Evolutionary conservation across 441 rosid genomes (phyloP).

Genomic region (Euphorbia celastroides): DNA sequence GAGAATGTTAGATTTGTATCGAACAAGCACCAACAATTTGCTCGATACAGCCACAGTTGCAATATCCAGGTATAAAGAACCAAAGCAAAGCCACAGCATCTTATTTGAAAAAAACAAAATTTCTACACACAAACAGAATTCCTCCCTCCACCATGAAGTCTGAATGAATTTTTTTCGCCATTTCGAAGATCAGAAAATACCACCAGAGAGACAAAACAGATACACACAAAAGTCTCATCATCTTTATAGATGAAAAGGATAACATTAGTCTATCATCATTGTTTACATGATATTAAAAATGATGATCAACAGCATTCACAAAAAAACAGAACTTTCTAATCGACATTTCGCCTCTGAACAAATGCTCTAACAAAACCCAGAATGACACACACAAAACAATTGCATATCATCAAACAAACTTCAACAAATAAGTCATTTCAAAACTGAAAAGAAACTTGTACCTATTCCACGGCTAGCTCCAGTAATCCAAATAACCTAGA

Average conservation of each 20-base stretch:
- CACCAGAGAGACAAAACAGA: background rate
- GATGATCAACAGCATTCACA: background rate
- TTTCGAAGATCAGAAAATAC: no score
- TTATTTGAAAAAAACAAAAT: background rate
- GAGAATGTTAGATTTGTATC: no score
- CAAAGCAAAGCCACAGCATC: background rate
- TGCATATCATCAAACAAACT: background rate
- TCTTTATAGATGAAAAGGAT: background rate
- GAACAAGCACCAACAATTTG: background rate
- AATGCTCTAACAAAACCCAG: background rate
- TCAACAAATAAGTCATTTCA: background rate
- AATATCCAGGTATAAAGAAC: background rate
- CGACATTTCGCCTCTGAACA: background rate
- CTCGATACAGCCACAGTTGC: background rate
- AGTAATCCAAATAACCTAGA: constrained; percentile 84
- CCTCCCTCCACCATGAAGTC: background rate
- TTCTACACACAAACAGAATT: background rate
- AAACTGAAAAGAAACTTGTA: constrained; percentile 12
- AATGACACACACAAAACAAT: background rate
- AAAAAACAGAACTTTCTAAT: background rate
- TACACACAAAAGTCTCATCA: background rate
- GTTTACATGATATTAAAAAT: background rate
- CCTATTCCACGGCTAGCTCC: constrained; percentile 97
- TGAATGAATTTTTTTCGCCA: background rate
- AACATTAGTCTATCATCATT: background rate